Base-by-base conservation (phyloP, 345 rosid genomes). In the Sapria himalayana region DNA sequence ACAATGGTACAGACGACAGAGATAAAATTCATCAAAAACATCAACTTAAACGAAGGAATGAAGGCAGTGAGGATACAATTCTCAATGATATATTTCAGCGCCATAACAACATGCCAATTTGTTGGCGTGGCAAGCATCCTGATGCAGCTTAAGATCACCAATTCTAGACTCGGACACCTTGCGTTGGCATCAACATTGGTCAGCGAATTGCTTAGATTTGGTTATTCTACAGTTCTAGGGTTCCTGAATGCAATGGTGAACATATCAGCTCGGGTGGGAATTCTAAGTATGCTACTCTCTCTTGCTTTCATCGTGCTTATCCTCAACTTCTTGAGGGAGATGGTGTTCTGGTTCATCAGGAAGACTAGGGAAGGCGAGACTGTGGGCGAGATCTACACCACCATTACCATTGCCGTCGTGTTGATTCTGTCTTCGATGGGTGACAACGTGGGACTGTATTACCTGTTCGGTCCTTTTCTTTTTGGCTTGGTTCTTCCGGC, bases 131-230 rank as follows among this genome's bases (percentile, higher is more conserved):
- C 57, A 11, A 29, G 45, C 12, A 29, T 60, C 29, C 21, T 65
- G 9, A 52, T 57, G 63, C 57, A 60, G 25, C 54, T 48, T 14
- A 65, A 56, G 58, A 60, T 60, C 25, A 50, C 45, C 7, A 67
- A 67, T 37, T 41, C 73, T 0, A 50, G 46, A 34, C 13, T 67
- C 5, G 73, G 73, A 9, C 58, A 43, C 33, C 25, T 67, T 4
- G 65, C 65, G 9, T 22, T 67, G 33, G 59, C 73, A 13, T 11
- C 66, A 2, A 40, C 67, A 4, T 39, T 66, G 56, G 6, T 61
- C 1, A 3, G 29, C 12, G 59, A 66, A 3, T 10, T 54, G 18
- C 1, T 12, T 10, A 46, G 33, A n/a, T 16, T 23, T 50, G 3
- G 3, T 51, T 0, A 0, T n/a, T 2, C 1, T 39, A 10, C 43